These are phyloP conservation scores for Aquilaria yunnanensis DNA, from an alignment of 345 rosid species.

Conservation along the genomic window DNA sequence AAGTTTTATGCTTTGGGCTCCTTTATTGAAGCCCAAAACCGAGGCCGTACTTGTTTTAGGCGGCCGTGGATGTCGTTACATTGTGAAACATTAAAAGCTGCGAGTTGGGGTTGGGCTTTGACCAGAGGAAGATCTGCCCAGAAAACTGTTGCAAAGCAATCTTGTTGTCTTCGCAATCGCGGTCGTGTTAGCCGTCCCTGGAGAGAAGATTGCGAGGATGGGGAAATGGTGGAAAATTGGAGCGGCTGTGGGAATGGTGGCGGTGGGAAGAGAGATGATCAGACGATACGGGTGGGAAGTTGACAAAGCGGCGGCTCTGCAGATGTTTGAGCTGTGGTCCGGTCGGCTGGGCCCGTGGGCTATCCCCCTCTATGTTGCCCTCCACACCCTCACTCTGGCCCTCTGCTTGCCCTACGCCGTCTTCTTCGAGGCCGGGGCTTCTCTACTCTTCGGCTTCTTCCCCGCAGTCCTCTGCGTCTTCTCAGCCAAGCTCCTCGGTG, in stretches of 20 bases:
- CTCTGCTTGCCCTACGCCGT: slow-evolving; percentile 84
- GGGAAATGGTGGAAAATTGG: slow-evolving; percentile 52
- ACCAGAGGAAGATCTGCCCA: too few species aligned
- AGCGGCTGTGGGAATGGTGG: slow-evolving; percentile 26
- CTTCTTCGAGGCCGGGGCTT: slow-evolving; percentile 88
- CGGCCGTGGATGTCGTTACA: too few species aligned
- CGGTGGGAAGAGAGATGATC: slow-evolving; percentile 28
- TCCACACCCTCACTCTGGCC: slow-evolving; percentile 70
- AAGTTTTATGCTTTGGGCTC: too few species aligned
- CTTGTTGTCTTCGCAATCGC: too few species aligned
- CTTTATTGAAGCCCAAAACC: too few species aligned
- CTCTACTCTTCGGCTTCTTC: slow-evolving; percentile 77
- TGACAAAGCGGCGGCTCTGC: slow-evolving; percentile 50
- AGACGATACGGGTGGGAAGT: slow-evolving; percentile 42
- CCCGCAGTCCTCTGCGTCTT: slow-evolving; percentile 78
- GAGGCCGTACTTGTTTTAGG: too few species aligned
- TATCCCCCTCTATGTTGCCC: slow-evolving; percentile 70
- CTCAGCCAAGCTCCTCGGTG: slow-evolving; percentile 74
- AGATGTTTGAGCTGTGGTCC: slow-evolving; percentile 43
- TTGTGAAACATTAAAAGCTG: too few species aligned
- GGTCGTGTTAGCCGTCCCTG: too few species aligned
- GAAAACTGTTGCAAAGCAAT: too few species aligned
- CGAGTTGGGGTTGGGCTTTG: too few species aligned
- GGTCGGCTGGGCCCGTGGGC: slow-evolving; percentile 80
- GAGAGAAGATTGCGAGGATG: slow-evolving; percentile 14